Evolutionary conservation across 2,329 filamentous ascomycete genomes (phyloP), one percentile per base, ranked within the genome.

Genomic region (Penicillium sclerotiorum): DNA sequence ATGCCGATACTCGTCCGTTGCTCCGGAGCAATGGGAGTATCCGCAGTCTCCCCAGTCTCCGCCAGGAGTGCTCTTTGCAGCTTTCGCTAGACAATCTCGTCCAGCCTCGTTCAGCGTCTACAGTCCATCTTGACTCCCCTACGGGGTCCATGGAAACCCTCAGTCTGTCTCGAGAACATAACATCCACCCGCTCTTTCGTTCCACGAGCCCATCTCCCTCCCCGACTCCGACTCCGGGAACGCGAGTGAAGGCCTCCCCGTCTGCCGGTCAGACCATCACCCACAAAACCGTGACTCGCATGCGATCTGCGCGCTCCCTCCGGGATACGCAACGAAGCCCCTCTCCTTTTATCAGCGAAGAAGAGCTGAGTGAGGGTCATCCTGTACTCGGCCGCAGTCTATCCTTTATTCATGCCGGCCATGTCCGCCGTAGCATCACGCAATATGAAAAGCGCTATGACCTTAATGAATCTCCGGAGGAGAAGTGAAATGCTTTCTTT

Each of bases 171-270:
- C 73, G 73, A 50, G 78, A 82, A 59, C 72, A 75, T 9, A 73
- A 82, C 49, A 83, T 84, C 44, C 81, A 84, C 57, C 81, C 81
- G 11, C 70, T 84, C 3, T 84, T 84, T 65, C 74, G 81, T 35
- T 74, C 74, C 3, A 77, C 77, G 53, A 80, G 76, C 52, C 78
- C 79, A 8, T 72, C 72, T 1, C 80, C 81, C 15, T 77, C 80
- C 2, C 77, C 80, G 9, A 72, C 76, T 1, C 65, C 76, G 2
- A 79, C 77, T 0, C 75, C 76, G 0, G 78, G 78, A 0, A 85
- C 81, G 1, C 76, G 77, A 48, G 78, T 85, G 38, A 73, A 75
- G 15, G 82, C 80, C 9, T 80, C 79, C 2, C 80, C 80, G 2
- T 72, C 77, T 25, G 78, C 79, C 3, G 80, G 77, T 6, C 78